These are phyloP conservation scores for Podospora bellae-mahoneyi DNA, from an alignment of 495 filamentous ascomycete species.

Conservation along the genomic window DNA sequence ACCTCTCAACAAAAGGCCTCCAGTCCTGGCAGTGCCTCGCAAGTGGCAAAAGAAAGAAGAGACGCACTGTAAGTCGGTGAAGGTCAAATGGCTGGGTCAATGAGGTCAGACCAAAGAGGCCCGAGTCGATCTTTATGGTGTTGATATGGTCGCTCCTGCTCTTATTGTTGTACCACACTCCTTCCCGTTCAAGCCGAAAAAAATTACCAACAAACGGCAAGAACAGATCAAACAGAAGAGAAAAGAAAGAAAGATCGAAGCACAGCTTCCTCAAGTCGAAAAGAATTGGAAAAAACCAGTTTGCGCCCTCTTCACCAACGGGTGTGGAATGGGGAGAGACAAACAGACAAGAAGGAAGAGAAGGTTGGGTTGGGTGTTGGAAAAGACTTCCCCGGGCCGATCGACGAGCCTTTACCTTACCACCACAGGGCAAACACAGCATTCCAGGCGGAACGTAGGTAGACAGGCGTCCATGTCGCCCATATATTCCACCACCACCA, in stretches of 20 bases:
- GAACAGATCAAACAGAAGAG: constrained; percentile 12
- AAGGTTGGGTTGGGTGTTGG: neutral
- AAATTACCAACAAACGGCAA: constrained; percentile 4
- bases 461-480: too few relatives aligned
- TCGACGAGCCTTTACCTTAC: neutral
- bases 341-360: constrained; percentile 5
- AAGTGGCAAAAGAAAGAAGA: neutral
- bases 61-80: neutral
- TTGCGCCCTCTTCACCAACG: neutral
- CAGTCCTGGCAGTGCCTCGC: neutral
- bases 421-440: neutral
- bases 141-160: neutral
- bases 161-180: too few relatives aligned
- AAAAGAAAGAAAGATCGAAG: constrained; percentile 15
- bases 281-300: neutral
- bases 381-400: neutral
- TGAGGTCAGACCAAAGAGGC: neutral
- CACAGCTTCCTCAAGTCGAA: constrained; percentile 17
- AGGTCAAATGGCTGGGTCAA: neutral
- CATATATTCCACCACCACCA: neutral
- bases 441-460: neutral
- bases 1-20: neutral
- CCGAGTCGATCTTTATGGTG: neutral
- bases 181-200: neutral
- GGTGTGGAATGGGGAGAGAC: neutral